Conservation (phyloP, 768 basidiomycete genomes). For the Russula lepida region DNA sequence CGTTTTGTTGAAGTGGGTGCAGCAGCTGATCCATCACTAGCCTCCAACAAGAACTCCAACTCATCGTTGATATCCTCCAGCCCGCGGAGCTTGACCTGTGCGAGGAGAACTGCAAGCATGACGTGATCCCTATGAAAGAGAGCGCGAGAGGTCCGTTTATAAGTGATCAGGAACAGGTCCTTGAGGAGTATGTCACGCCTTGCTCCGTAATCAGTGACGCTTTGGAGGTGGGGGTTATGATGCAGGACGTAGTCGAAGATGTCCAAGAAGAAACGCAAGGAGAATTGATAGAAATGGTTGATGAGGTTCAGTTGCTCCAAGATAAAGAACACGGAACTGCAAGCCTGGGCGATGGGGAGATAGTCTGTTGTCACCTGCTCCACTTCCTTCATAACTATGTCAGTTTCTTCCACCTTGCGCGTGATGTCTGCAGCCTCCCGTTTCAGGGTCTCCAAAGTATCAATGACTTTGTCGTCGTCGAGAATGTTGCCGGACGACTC, state of each 20-base stretch:
- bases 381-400: conserved; percentile 91
- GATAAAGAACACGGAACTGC: conserved; percentile 95
- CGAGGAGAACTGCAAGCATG: conserved; percentile 82
- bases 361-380: conserved; percentile 95
- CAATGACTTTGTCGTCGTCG: conserved; percentile 97
- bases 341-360: conserved; percentile 87
- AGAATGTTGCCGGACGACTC: conserved; percentile 96
- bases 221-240: conserved; percentile 83
- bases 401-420: conserved; percentile 92
- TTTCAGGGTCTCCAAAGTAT: conserved; percentile 92
- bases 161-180: conserved; percentile 85
- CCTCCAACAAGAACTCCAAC: conserved; percentile 86
- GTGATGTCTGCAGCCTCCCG: conserved; percentile 95
- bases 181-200: conserved; percentile 76
- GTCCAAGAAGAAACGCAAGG: conserved; percentile 93
- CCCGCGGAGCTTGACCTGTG: conserved; percentile 80
- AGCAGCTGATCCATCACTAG: conserved; percentile 56
- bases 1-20: conserved; percentile 31
- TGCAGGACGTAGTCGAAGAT: conserved; percentile 94
- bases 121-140: conserved; percentile 85
- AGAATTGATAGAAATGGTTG: conserved; percentile 99
- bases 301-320: conserved; percentile 89
- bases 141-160: conserved; percentile 82
- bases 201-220: conserved; percentile 58
- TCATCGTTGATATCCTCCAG: conserved; percentile 76